Evolutionary conservation across 2,329 filamentous ascomycete genomes (phyloP), one percentile per base, ranked within the genome.

Genomic region (Neofusicoccum cordaticola): DNA sequence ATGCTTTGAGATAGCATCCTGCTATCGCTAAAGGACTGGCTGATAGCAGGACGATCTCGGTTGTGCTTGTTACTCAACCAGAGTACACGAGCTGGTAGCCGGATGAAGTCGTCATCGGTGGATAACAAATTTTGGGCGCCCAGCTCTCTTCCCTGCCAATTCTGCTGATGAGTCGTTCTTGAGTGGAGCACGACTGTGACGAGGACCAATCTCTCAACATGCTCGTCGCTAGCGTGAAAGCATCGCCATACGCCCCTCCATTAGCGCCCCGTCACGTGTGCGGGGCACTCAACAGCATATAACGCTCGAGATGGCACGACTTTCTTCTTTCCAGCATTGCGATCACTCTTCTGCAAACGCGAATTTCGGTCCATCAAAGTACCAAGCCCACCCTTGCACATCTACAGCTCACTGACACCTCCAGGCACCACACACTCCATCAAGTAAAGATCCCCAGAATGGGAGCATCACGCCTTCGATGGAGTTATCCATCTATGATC

Each of bases 231-330:
- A 51, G 47, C 53, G 53, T 35, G 8, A 22, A 44, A 58, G 41
- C 53, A 58, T 44, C 22, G 41, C 17, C 35, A 62, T 9, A 22
- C 34, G 15, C 61, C 61, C 61, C 61, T 63, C 61, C 48, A 27
- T 37, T 65, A 61, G 52, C 53, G 52, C 27, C 31, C 13, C 53
- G 45, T 65, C 63, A 65, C 63, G 63, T 65, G 63, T 61, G 63
- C 52, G 63, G 63, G 63, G 63, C 63, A 42, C 42, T 60, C 27
- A 35, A 47, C 9, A 48, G 56, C 56, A 47, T 60, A 60, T 37
- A 60, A 47, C n/a, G 42, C 27, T 47, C 56, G 4, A 31, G 8
- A 34, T 1, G 31, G 17, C 56, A 11, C 56, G 12, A 5, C 1
- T 13, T 51, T 9, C 11, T 4, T 17, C 19, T 31, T 3, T 27